These are phyloP conservation scores for Diaporthe sp. DNA, from an alignment of 2,329 filamentous ascomycete species.

Conservation along the genomic window DNA sequence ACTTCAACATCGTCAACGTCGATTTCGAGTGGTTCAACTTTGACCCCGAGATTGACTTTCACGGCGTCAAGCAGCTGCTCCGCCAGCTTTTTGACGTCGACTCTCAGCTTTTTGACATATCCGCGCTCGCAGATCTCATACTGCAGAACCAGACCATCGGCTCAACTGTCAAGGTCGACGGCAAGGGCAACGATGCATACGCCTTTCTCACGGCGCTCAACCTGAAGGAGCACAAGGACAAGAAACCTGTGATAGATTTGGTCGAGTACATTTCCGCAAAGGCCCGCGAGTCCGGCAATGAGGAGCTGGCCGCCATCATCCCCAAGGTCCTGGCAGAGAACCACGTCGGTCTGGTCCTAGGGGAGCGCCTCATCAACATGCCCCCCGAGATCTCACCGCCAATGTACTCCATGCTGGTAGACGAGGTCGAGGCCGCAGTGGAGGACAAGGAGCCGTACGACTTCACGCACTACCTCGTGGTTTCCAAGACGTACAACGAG, in stretches of 20 bases:
- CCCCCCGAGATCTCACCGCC: slow-evolving; percentile 93
- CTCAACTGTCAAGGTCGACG: slow-evolving; percentile 97
- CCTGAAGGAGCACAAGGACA: slow-evolving; percentile 81
- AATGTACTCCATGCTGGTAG: slow-evolving; percentile 93
- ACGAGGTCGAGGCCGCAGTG: slow-evolving; percentile 90
- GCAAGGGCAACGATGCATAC: slow-evolving; percentile 91
- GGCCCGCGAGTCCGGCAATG: slow-evolving; percentile 63
- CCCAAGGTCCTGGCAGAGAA: slow-evolving; percentile 68
- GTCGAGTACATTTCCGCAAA: slow-evolving; percentile 77
- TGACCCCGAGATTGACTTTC: slow-evolving; percentile 89
- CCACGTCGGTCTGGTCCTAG: slow-evolving; percentile 87
- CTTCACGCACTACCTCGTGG: slow-evolving; percentile 92
- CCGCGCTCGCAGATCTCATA: slow-evolving; percentile 86
- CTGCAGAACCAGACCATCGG: slow-evolving; percentile 89
- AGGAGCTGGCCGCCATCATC: slow-evolving; percentile 68
- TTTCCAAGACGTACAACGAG: slow-evolving; percentile 94
- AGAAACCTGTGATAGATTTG: slow-evolving; percentile 78
- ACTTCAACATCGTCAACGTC: slow-evolving; percentile 92
- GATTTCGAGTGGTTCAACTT: slow-evolving; percentile 99
- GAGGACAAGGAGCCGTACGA: slow-evolving; percentile 92
- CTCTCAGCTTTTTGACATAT: slow-evolving; percentile 86
- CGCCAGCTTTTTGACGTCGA: slow-evolving; percentile 95
- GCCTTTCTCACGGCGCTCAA: slow-evolving; percentile 93
- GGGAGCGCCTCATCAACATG: slow-evolving; percentile 95
- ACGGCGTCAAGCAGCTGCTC: slow-evolving; percentile 90